Percentiles rank a stretch among this genome's conserved stretches.
phyloP scores from a whole-genome alignment of 768 basidiomycete species.

The Suillus luteus region DNA sequence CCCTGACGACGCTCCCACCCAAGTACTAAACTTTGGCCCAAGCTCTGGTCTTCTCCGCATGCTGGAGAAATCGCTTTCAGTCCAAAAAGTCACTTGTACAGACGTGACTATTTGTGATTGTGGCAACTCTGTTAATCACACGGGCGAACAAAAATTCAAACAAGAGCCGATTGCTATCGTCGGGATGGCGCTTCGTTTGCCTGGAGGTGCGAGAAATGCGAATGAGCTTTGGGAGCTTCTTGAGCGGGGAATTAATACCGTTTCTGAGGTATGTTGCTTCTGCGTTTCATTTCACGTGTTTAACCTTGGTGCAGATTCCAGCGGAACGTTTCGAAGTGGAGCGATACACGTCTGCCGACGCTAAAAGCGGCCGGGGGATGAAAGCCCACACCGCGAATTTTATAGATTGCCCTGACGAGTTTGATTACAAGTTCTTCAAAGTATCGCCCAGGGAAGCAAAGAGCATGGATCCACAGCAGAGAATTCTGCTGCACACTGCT shows the following conservation, averaged over 20 bases:
- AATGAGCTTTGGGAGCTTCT: slow-evolving; percentile 61
- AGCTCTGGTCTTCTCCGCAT: slow-evolving; percentile 42
- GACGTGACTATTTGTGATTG: slow-evolving; percentile 18
- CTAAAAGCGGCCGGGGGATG: slow-evolving; percentile 42
- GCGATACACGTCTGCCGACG: slow-evolving; percentile 34
- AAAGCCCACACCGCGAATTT: slow-evolving; percentile 66
- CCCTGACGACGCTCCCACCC: slow-evolving; percentile 25
- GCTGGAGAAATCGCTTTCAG: slow-evolving; percentile 38
- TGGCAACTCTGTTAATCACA: neutral
- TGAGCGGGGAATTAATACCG: slow-evolving; percentile 54
- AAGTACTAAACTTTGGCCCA: slow-evolving; percentile 53
- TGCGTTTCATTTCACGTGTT: neutral
- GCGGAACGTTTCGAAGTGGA: slow-evolving; percentile 52
- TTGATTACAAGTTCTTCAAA: slow-evolving; percentile 73
- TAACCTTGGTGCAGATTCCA: slow-evolving; percentile 51
- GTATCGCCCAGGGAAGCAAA: slow-evolving; percentile 74
- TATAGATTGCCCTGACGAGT: slow-evolving; percentile 53
- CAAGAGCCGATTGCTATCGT: slow-evolving; percentile 66
- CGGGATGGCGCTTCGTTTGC: slow-evolving; percentile 65
- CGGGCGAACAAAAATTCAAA: slow-evolving; percentile 15
- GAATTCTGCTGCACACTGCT: slow-evolving; percentile 64
- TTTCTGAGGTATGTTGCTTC: slow-evolving; percentile 48
- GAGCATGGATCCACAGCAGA: slow-evolving; percentile 78
- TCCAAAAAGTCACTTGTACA: slow-evolving; percentile 18
- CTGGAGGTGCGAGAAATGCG: slow-evolving; percentile 53